Evolutionary conservation across 768 basidiomycete species (phyloP), one percentile per base, ranked within the genome.

Genomic region (Boletus vinaceobasis): DNA sequence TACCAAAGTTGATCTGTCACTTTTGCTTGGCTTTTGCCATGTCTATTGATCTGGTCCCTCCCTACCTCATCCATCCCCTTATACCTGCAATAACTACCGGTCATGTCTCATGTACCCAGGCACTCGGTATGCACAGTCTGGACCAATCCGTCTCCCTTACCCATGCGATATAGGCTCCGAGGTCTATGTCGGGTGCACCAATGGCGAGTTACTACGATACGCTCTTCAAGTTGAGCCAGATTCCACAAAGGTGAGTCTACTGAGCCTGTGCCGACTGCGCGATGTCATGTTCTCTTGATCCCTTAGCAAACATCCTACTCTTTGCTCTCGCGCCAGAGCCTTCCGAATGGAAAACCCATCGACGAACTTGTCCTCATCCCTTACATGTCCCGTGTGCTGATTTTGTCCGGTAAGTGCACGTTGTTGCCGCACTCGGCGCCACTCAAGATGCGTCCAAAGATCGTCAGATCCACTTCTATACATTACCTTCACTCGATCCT

Each of bases 131-230:
- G 74, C 61, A 44, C 21, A 29, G 4, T 1, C 27, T 31, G 32
- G 2, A 35, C 5, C 15, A 1, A 29, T 4, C 46, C 6, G 21
- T 44, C 52, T 5, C 27, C 35, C 43, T 59, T 5, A 57, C 55
- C 53, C 52, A 48, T 48, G 19, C 19, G n/a, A 23, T 37, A 17
- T 49, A 91, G 90, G 86, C 32, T 85, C 85, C 39, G 93, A 97
- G 64, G 81, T 96, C 26, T 95, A 93, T 60, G 80, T 92, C 13
- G 94, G 93, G 13, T 88, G 88, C 57, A 83, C 85, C 21, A 91
- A 93, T 55, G 93, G 94, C 21, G 84, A 91, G 60, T 77, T 97
- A 8, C 73, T 93, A 35, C 86, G 93, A 40, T 95, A 88, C 66
- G 79, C 86, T 1, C 75, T 90, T 21, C 86, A 87, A 61, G 78